Conservation (phyloP, 768 basidiomycete species). For the Saitozyma sp. region DNA sequence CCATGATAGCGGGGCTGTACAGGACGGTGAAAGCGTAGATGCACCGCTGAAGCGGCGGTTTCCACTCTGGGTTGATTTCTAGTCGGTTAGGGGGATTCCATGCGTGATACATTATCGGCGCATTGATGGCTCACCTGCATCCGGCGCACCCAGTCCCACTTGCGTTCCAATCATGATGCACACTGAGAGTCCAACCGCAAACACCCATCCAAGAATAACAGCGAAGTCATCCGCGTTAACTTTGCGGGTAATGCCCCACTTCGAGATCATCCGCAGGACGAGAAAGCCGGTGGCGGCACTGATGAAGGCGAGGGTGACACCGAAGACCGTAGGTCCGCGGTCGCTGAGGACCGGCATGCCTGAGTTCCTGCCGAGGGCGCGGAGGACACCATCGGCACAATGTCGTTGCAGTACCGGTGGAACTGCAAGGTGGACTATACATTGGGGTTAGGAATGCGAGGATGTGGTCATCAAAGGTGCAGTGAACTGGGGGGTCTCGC, state of each 20-base stretch:
- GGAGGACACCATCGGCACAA: no score
- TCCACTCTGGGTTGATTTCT: slow-evolving; percentile 9
- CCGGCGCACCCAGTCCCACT: slow-evolving; percentile 34
- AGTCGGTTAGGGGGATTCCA: not conserved
- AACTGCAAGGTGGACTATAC: no score
- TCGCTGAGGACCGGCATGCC: slow-evolving; percentile 5
- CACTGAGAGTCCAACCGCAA: slow-evolving; percentile 25
- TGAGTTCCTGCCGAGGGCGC: no score
- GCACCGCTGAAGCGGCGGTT: slow-evolving; percentile 6
- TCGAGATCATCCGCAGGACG: slow-evolving; percentile 35
- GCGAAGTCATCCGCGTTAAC: slow-evolving; percentile 38
- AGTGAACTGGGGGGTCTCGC: no score
- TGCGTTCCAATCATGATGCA: slow-evolving; percentile 30
- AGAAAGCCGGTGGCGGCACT: slow-evolving; percentile 40
- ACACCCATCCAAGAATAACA: slow-evolving; percentile 45
- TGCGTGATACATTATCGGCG: no score
- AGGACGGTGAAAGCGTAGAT: slow-evolving; percentile 46
- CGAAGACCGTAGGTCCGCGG: slow-evolving; percentile 36
- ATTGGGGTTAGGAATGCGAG: no score
- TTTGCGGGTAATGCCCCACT: slow-evolving; percentile 32
- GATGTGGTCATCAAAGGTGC: no score
- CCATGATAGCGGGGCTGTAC: slow-evolving; percentile 49
- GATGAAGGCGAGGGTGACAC: slow-evolving; percentile 36
- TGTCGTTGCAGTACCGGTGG: no score
- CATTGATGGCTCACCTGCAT: slow-evolving; percentile 22